Evolutionary conservation across 2,329 filamentous ascomycete species (phyloP).

Genomic region (Penicillium sp.): DNA sequence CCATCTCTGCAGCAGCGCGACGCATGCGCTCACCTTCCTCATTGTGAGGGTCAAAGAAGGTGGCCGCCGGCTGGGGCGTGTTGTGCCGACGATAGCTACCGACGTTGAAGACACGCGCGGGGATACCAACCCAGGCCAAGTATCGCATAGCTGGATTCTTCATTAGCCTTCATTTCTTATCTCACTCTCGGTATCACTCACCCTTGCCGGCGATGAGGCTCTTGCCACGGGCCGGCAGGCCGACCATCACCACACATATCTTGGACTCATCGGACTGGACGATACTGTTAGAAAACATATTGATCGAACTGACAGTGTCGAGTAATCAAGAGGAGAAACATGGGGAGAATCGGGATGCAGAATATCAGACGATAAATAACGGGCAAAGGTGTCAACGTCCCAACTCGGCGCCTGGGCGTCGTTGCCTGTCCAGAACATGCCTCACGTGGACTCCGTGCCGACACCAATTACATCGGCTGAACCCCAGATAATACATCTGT

Average conservation of each 20-base stretch:
- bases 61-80: conserved; percentile 84
- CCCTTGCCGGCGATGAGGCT: conserved; percentile 97
- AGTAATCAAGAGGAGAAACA: not conserved
- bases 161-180: conserved; percentile 10
- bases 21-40: conserved; percentile 85
- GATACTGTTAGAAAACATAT: conserved; percentile 6
- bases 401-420: not conserved
- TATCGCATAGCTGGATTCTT: conserved; percentile 74
- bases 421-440: not conserved
- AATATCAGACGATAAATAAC: not conserved
- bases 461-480: not conserved
- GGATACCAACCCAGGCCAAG: conserved; percentile 93
- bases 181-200: conserved; percentile 42
- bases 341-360: not conserved
- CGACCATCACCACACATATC: conserved; percentile 99
- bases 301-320: not conserved
- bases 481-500: not conserved
- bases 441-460: not conserved
- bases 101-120: conserved; percentile 94
- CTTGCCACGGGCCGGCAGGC: conserved; percentile 91
- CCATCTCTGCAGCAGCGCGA: conserved; percentile 83
- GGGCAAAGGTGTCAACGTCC: not conserved
- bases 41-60: conserved; percentile 93
- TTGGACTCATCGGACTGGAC: conserved; percentile 83
- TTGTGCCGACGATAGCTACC: conserved; percentile 89